A percentile compares a stretch with the other conserved stretches of the same genome.
Evolutionary conservation across 2,329 filamentous ascomycete species (phyloP).

Genomic region (Trichophyton verrucosum): DNA sequence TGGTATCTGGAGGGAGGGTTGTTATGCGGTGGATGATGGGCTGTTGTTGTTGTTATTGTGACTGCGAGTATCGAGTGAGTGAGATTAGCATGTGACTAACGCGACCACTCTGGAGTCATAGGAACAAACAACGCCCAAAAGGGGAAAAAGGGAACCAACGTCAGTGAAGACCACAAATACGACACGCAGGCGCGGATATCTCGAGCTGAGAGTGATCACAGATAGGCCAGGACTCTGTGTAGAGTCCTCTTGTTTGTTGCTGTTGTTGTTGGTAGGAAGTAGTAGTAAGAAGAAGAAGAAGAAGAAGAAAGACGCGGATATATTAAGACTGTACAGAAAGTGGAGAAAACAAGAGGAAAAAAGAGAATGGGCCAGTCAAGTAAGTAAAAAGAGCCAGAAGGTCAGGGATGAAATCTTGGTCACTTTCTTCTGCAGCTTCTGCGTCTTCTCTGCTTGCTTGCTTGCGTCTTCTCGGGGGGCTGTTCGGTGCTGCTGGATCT

Average conservation of each 20-base stretch:
- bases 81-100: not conserved
- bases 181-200: not conserved
- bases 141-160: slow-evolving; percentile 6
- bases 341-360: too few species aligned
- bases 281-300: not conserved
- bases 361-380: too few species aligned
- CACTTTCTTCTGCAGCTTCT: too few species aligned
- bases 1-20: not conserved
- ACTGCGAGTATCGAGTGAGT: not conserved
- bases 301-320: not conserved
- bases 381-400: too few species aligned
- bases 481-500: too few species aligned
- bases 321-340: too few species aligned
- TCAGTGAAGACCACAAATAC: slow-evolving; percentile 13
- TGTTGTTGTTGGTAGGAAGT: not conserved
- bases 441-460: too few species aligned
- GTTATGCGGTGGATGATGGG: not conserved
- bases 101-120: not conserved
- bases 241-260: not conserved
- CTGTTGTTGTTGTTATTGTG: not conserved
- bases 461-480: too few species aligned
- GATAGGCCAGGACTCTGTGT: not conserved
- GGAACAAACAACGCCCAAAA: not conserved
- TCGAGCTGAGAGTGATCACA: not conserved
- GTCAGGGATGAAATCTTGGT: too few species aligned